Base-by-base conservation (phyloP, 2,329 filamentous ascomycete species). In the Aspergillus fumigatus region DNA sequence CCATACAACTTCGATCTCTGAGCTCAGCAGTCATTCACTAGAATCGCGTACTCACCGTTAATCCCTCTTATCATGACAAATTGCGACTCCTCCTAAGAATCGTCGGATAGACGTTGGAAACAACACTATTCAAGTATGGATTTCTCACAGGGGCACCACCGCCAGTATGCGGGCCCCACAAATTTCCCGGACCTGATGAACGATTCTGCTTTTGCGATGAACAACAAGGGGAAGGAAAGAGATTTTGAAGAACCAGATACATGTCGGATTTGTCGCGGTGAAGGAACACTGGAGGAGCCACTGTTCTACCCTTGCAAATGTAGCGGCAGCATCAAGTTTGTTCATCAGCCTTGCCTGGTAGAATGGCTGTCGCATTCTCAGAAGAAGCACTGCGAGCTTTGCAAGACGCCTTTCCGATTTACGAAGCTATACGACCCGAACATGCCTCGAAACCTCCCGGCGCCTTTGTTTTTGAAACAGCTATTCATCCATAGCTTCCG, bases 321-420 rank as follows among this genome's bases (percentile, higher is more conserved):
- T 79, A 97, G 91, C 70, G 94, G 94, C 56, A 97, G 93, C 77
- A 99, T 99, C 78, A 97, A 96, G 78, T 96, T 89, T 69, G 94
- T 99, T 59, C 94, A 99, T 73, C 94, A 99, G 75, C 90, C 95
- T 72, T 99, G 94, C 73, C 79, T 99, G 75, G 96, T 99, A 88
- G 92, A 97, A 76, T 99, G 94, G 94, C 82, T 99, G 23, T 93
- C 92, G 51, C 95, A 99, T 75, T 97, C 94, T 1, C 92, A 99
- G 73, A 99, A 99, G 84, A 97, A 97, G 75, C 90, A 99, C 79
- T 99, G 95, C 81, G 94, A 99, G 79, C 86, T 99, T 38, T 99
- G 94, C 85, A 99, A 99, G 79, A 99, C 94, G 2, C 88, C 92
- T 0, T 99, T 97, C 71, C 89, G 92, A 59, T 99, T 99, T 79